Evolutionary conservation across 2,329 filamentous ascomycete genomes (phyloP).

Genomic region (Samsoniella hepiali): DNA sequence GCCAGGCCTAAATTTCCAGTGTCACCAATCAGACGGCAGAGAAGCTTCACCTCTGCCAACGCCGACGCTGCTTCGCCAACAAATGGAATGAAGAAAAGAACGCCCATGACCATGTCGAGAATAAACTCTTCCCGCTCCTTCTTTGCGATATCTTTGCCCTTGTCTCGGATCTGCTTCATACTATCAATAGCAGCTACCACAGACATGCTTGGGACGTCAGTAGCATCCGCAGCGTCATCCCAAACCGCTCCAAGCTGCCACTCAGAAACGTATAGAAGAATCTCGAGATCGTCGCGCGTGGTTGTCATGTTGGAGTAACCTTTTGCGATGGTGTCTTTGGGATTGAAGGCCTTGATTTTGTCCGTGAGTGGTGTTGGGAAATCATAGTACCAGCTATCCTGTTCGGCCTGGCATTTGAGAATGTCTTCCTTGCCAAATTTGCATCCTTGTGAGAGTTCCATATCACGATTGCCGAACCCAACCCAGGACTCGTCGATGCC

Average conservation of each 20-base stretch:
- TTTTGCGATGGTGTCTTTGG: conserved; percentile 24
- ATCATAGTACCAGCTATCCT: conserved; percentile 20
- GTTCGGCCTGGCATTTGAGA: conserved; percentile 16
- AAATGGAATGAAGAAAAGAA: conserved; percentile 49
- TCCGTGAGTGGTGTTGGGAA: conserved; percentile 17
- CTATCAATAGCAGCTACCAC: conserved; percentile 24
- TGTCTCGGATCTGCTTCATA: conserved; percentile 28
- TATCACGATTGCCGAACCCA: conserved; percentile 17
- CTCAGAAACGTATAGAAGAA: background rate
- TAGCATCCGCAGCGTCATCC: background rate
- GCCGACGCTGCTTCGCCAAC: conserved; percentile 40
- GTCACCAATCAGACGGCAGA: background rate
- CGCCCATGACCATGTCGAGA: conserved; percentile 37
- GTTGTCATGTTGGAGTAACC: conserved; percentile 14
- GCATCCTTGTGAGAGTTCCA: conserved; percentile 18
- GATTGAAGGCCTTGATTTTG: conserved; percentile 22
- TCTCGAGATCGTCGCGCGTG: background rate
- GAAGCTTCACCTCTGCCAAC: background rate
- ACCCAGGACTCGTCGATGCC: conserved; percentile 17
- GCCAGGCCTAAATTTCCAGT: background rate
- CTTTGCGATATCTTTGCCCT: conserved; percentile 25
- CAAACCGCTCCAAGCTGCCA: background rate
- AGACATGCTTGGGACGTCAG: background rate
- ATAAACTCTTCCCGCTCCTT: conserved; percentile 26
- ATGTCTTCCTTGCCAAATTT: conserved; percentile 18